Percentiles rank a stretch among this genome's conserved stretches.
These are phyloP conservation scores for Sedum album DNA, from an alignment of 164 flowering plant species.

Conservation along the genomic window DNA sequence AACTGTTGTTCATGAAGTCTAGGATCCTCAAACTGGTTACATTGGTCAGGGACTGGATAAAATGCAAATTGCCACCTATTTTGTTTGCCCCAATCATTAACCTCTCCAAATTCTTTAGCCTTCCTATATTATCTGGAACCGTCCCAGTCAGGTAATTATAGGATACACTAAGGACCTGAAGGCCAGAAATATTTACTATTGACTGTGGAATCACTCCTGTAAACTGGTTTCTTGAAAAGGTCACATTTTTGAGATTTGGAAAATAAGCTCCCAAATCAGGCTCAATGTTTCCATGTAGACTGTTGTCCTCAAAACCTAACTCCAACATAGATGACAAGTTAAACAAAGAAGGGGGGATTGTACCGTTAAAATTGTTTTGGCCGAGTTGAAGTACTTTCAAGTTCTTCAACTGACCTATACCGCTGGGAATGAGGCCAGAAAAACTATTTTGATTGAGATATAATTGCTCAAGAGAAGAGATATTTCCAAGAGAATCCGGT, in stretches of 20 bases:
- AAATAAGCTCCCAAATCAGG: neutral
- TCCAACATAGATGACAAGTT: neutral
- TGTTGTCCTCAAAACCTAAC: neutral
- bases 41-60: neutral
- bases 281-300: neutral
- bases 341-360: neutral
- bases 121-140: neutral
- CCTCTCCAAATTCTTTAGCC: neutral
- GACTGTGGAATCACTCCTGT: constrained; percentile 2
- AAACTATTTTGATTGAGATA: neutral
- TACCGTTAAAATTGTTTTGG: neutral
- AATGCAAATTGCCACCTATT: neutral
- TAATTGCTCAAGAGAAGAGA: neutral
- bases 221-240: neutral
- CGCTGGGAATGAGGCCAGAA: neutral
- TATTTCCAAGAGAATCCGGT: neutral
- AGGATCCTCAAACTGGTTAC: constrained; percentile 1
- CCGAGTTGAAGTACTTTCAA: neutral
- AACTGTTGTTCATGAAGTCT: neutral
- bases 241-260: neutral
- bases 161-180: neutral
- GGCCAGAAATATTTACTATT: neutral
- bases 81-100: neutral
- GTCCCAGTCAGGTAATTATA: neutral
- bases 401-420: neutral